phyloP scores from a whole-genome alignment of 2,329 filamentous ascomycete genomes.

The Fusarium guadeloupense region DNA sequence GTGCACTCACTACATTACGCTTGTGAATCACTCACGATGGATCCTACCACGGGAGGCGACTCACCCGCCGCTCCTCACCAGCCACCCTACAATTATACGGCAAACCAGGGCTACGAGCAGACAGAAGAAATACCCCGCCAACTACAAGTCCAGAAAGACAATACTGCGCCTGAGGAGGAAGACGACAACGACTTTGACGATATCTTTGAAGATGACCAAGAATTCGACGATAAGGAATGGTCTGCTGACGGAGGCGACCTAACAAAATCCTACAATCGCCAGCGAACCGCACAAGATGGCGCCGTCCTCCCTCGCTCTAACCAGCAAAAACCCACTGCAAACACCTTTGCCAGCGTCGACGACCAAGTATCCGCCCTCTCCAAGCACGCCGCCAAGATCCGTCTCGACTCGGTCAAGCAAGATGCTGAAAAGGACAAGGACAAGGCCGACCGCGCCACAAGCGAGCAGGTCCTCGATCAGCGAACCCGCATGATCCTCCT shows the following conservation, averaged over 20 bases:
- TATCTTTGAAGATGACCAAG: conserved; percentile 57
- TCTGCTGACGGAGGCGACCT: conserved; percentile 71
- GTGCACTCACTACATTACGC: not conserved
- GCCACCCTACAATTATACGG: conserved; percentile 56
- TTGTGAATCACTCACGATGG: conserved; percentile 23
- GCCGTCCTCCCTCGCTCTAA: conserved; percentile 75
- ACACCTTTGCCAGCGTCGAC: conserved; percentile 81
- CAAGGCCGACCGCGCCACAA: conserved; percentile 92
- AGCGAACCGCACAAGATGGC: conserved; percentile 69
- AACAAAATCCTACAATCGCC: conserved; percentile 89
- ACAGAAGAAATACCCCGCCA: conserved; percentile 49
- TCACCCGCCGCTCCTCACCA: conserved; percentile 56
- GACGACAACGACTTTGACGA: conserved; percentile 42
- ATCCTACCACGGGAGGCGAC: conserved; percentile 21
- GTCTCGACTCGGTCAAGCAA: conserved; percentile 73
- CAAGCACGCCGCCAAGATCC: conserved; percentile 86
- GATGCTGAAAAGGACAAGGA: conserved; percentile 72
- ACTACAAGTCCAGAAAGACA: conserved; percentile 44
- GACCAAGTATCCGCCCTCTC: conserved; percentile 88
- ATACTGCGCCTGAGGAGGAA: conserved; percentile 30
- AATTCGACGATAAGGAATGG: conserved; percentile 71
- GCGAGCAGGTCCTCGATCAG: conserved; percentile 93
- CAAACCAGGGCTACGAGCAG: conserved; percentile 56
- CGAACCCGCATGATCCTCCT: conserved; percentile 94
- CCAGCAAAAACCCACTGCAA: conserved; percentile 79